Base-by-base conservation (phyloP, 2,329 filamentous ascomycete genomes). In the Seiridium unicorne region DNA sequence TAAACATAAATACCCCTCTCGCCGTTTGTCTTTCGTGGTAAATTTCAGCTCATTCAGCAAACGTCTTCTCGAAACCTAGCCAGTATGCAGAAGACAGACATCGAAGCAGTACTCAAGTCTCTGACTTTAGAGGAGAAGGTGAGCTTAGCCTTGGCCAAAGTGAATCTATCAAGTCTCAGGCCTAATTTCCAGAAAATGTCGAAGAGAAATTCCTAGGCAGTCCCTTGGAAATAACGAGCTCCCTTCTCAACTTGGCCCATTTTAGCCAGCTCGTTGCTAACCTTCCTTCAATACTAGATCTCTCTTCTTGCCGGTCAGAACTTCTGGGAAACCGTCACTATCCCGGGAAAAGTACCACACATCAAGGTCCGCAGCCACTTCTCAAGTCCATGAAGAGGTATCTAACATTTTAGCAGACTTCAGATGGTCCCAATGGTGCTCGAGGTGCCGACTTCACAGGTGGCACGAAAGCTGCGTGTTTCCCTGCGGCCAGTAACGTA, bases 401-500 rank as follows among this genome's bases (percentile, higher is more conserved):
- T 42, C 57, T 59, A 13, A 53, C 34, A 13, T 6, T 7, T 3
- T 34, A 1, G 31, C 54, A 59, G 47, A 63, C 58, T 38, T 64
- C 65, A 1, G 73, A 75, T 32, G 73, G 73, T 0, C 73, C 73
- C 54, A 74, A 74, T 62, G 73, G 73, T 9, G 70, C 71, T n/a
- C 72, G 73, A 7, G 72, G 72, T 9, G 68, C 69, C 9, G 69
- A 66, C 46, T 69, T 67, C 34, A 67, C 70, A 18, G 64, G 63
- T 5, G 68, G 67, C 53, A 72, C 69, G 36, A 68, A 65, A 5
- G 70, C 72, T 0, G 70, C 72, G 7, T 75, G 73, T 60, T 73
- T 70, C 44, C 69, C 66, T 5, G 71, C 64, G 59, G 72, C 67
- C 60, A 70, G 69, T 44, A 70, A 62, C 44, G 63, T 90, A 51